Base-by-base conservation (phyloP, 1,139 yeast genomes). In the Yueomyces sp. region DNA sequence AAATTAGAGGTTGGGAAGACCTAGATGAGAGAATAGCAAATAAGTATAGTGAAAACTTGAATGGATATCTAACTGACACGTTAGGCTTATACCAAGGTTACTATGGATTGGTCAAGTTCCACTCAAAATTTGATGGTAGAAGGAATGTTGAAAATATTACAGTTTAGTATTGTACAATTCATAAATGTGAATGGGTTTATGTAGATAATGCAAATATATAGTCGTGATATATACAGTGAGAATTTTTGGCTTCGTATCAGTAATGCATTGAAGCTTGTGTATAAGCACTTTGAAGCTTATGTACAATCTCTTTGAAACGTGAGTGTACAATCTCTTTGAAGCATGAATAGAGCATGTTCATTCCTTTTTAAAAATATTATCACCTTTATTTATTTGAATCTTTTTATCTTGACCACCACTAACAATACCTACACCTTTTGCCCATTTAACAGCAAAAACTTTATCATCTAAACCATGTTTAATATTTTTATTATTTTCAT, bases 391-490 rank as follows among this genome's bases (percentile, higher is more conserved):
- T 54, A 91, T 82, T 66, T 91, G 97, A 46, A 91, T 69, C 69
- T 83, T 83, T 62, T 89, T 91, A 63, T 89, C 97, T 63, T 82
- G 82, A 49, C 97, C 98, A 53, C 94, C 97, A 62, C 95, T 81
- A 40, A 86, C 76, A 50, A 91, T 84, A 43, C 96, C 96, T 34
- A 57, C 53, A 45, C 82, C 75, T 41, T 74, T 75, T 51, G 81
- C 81, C 97, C 98, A 91, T 52, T 76, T 81, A 42, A 87, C 93
- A 37, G 83, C 87, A 61, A 86, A 85, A 27, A 91, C 91, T 60
- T 87, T 85, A 46, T 69, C 57, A 53, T 65, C 57, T n/a, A 53
- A 48, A 46, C 70, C 56, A 50, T 64, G 62, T 46, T 57, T 44
- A 51, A 62, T 59, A 25, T 66, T 65, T 31, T 62, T 58, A 33